These are phyloP conservation scores for Cylindrotheca fusiformis DNA, from an alignment of 108 stramenopile species.

Conservation along the genomic window DNA sequence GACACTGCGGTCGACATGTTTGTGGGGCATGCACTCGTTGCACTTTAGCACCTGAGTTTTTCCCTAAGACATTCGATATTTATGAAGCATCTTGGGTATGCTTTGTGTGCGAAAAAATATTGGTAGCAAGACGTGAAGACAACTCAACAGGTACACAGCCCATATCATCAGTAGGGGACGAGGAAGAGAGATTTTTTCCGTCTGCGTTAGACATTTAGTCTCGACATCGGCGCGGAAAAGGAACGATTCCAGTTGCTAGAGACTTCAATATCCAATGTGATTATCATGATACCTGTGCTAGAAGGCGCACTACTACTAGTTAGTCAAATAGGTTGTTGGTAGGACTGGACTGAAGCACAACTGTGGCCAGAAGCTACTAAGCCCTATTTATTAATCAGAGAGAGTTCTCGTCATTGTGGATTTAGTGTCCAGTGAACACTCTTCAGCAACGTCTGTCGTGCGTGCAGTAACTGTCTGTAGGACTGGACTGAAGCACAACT, in stretches of 20 bases:
- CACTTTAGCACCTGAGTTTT: constrained; percentile 37
- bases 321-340: too few relatives aligned
- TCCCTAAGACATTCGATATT: constrained; percentile 47
- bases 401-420: too few relatives aligned
- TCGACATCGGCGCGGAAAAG: background rate
- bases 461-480: too few relatives aligned
- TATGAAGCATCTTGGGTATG: constrained; percentile 40
- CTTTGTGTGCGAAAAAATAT: constrained; percentile 51
- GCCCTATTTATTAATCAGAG: too few relatives aligned
- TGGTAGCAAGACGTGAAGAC: constrained; percentile 41
- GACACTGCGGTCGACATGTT: constrained; percentile 73
- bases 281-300: too few relatives aligned
- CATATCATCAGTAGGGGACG: constrained; percentile 21
- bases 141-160: constrained; percentile 26
- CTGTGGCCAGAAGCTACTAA: too few relatives aligned
- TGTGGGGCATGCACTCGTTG: constrained; percentile 54
- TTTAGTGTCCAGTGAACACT: too few relatives aligned
- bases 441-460: too few relatives aligned
- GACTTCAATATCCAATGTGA: background rate
- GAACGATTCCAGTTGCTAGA: too few relatives aligned
- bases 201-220: background rate
- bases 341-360: too few relatives aligned
- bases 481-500: too few relatives aligned
- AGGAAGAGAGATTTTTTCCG: constrained; percentile 21
- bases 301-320: too few relatives aligned